phyloP scores from a whole-genome alignment of 345 rosid genomes.

The Cochlearia excelsa region DNA sequence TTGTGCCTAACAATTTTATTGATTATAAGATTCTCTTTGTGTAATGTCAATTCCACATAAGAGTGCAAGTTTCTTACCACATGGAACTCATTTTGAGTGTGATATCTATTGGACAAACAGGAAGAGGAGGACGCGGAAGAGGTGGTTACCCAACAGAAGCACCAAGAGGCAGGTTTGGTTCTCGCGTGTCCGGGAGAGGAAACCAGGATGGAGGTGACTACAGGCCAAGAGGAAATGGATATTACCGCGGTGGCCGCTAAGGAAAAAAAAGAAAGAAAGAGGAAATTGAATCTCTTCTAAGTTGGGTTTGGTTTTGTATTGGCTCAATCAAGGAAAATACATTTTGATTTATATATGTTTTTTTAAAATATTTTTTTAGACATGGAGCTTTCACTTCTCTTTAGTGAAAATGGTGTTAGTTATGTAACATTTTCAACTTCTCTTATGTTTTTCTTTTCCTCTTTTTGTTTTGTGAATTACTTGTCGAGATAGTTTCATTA shows the following conservation, averaged over 20 bases:
- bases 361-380: slow-evolving; percentile 14
- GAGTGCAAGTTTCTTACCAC: neutral
- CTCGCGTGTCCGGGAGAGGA: slow-evolving; percentile 70
- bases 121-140: slow-evolving; percentile 66
- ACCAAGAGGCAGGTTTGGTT: slow-evolving; percentile 60
- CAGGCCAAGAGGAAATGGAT: slow-evolving; percentile 71
- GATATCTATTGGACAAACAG: slow-evolving; percentile 8
- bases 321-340: slow-evolving; percentile 20
- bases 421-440: slow-evolving; percentile 41
- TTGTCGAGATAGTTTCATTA: too few species aligned
- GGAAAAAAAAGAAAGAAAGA: neutral
- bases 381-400: slow-evolving; percentile 22
- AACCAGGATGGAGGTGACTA: slow-evolving; percentile 65
- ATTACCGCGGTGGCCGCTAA: slow-evolving; percentile 56
- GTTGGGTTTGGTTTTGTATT: slow-evolving; percentile 32
- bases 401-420: slow-evolving; percentile 42
- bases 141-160: slow-evolving; percentile 64
- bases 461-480: too few species aligned
- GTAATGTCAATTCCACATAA: too few species aligned
- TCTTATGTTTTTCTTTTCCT: slow-evolving; percentile 22
- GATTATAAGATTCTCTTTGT: too few species aligned
- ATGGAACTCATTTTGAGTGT: neutral
- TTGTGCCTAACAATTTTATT: neutral
- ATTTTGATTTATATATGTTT: slow-evolving; percentile 38
- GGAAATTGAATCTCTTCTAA: slow-evolving; percentile 4